These are phyloP conservation scores for baker's yeast (Saccharomyces cerevisiae) DNA, from an alignment of 805 yeast genomes.

Conservation along the genomic window DNA sequence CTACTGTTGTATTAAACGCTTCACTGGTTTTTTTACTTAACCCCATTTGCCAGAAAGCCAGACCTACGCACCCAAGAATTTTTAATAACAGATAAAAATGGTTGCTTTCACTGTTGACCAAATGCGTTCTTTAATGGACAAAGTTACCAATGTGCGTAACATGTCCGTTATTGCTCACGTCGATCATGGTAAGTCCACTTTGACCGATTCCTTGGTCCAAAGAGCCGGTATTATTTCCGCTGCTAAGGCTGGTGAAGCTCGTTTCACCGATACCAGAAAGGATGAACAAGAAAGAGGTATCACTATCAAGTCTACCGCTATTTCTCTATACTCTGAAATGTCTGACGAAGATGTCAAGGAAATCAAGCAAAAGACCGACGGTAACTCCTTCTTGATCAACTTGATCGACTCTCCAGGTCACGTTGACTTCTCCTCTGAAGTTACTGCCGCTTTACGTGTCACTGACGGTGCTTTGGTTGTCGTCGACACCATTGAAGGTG, in stretches of 20 bases:
- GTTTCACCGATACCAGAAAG: slow-evolving; percentile 99
- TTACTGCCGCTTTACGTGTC: slow-evolving; percentile 98
- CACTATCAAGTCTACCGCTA: slow-evolving; percentile 97
- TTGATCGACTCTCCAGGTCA: slow-evolving; percentile 99
- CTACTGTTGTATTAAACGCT: background rate
- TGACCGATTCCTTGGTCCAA: slow-evolving; percentile 97
- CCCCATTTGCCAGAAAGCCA: background rate
- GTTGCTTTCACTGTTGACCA: slow-evolving; percentile 61
- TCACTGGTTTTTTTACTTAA: background rate
- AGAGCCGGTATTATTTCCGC: slow-evolving; percentile 99
- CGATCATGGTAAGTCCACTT: slow-evolving; percentile 99
- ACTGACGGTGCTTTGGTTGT: slow-evolving; percentile 99
- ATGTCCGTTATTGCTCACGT: slow-evolving; percentile 99
- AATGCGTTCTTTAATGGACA: slow-evolving; percentile 98
- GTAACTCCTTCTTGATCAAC: slow-evolving; percentile 92
- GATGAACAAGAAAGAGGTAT: slow-evolving; percentile 99
- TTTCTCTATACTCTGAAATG: slow-evolving; percentile 87
- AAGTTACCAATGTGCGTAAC: slow-evolving; percentile 98
- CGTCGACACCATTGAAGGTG: slow-evolving; percentile 99
- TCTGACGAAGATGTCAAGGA: slow-evolving; percentile 69
- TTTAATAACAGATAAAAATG: slow-evolving; percentile 12
- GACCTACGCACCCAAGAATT: background rate
- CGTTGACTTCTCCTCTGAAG: slow-evolving; percentile 99
- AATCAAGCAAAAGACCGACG: slow-evolving; percentile 78
- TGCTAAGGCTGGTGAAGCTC: slow-evolving; percentile 99